Evolutionary conservation across 495 filamentous ascomycete genomes (phyloP), one percentile per base, ranked within the genome.

Genomic region (Penicillium cinerascens): DNA sequence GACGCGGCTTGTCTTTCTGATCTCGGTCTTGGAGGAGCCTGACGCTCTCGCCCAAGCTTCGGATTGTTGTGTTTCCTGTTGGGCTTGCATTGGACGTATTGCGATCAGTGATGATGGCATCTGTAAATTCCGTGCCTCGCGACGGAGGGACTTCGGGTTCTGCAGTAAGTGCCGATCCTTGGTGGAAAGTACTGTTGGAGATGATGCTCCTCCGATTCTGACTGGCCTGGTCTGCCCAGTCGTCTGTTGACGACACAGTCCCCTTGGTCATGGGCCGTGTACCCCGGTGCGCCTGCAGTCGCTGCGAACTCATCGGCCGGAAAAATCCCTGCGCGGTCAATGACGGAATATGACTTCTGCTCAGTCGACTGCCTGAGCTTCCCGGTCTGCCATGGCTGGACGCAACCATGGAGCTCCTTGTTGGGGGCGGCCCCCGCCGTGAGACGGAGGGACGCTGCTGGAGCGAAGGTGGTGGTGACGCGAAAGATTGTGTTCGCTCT

Each of bases 291-390:
- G 91, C 92, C 69, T 98, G 93, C 43, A 97, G 76, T 64, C 89
- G 84, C 68, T 97, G 92, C 20, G 91, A 95, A 71, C 91, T 97
- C 93, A 98, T 95, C 16, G 93, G 93, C 8, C 86, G 85, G 60
- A 96, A 96, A 69, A 98, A 97, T 17, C 87, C 92, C 56, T 92
- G 86, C 13, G 91, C 90, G 7, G 91, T 84, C 25, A 98, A 73
- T 1, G 87, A 88, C 7, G 93, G 92, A 33, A 95, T 92, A 75
- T 98, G 93, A 16, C 88, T 92, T 61, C 84, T 80, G 65, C 87
- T 89, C 43, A 90, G 87, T 60, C 85, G 80, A 65, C 87, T 90
- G 3, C 79, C 80, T 2, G 86, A 81, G 54, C 81, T 87, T 21
- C 71, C 68, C 10, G 87, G 87, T 56, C 86, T 65, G 55, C 70